These are phyloP conservation scores for Cordyceps fumosorosea DNA, from an alignment of 2,329 filamentous ascomycete species.

Conservation along the genomic window DNA sequence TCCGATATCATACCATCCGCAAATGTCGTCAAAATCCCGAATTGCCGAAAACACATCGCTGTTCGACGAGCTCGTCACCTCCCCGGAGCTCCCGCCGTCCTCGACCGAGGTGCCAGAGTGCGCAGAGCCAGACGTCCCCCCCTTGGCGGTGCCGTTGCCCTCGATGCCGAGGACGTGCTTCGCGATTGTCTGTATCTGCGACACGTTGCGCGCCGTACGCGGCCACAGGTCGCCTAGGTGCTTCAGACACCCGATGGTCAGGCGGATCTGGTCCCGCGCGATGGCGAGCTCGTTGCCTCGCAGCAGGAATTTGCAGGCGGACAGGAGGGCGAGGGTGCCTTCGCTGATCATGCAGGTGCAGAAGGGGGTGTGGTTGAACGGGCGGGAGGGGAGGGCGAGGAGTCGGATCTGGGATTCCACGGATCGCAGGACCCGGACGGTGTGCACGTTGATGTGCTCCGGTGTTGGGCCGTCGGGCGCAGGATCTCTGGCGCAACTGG, in stretches of 20 bases:
- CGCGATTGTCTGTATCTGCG: conserved; percentile 34
- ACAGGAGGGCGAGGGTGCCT: conserved; percentile 29
- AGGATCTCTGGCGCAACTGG: conserved; percentile 28
- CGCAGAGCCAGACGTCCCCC: neutral
- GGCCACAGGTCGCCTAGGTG: conserved; percentile 32
- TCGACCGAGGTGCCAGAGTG: neutral
- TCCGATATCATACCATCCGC: conserved; percentile 9
- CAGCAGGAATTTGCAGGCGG: conserved; percentile 31
- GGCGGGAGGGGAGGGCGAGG: conserved; percentile 27
- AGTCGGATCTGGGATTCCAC: conserved; percentile 33
- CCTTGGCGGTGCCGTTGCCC: neutral
- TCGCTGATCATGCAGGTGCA: conserved; percentile 34
- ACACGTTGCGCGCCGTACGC: conserved; percentile 27
- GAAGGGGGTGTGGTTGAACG: conserved; percentile 33
- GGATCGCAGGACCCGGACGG: conserved; percentile 30
- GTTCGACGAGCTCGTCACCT: neutral
- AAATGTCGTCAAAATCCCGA: conserved; percentile 6
- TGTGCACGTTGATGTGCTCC: conserved; percentile 30
- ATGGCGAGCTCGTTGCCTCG: conserved; percentile 25
- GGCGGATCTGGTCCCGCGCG: conserved; percentile 34
- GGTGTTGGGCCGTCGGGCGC: conserved; percentile 14
- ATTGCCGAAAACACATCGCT: conserved; percentile 6
- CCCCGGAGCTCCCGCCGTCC: neutral
- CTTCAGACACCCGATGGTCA: conserved; percentile 35
- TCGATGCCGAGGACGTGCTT: conserved; percentile 21